Evolutionary conservation across 2,329 filamentous ascomycete species (phyloP).

Genomic region (Onygenales sp.): DNA sequence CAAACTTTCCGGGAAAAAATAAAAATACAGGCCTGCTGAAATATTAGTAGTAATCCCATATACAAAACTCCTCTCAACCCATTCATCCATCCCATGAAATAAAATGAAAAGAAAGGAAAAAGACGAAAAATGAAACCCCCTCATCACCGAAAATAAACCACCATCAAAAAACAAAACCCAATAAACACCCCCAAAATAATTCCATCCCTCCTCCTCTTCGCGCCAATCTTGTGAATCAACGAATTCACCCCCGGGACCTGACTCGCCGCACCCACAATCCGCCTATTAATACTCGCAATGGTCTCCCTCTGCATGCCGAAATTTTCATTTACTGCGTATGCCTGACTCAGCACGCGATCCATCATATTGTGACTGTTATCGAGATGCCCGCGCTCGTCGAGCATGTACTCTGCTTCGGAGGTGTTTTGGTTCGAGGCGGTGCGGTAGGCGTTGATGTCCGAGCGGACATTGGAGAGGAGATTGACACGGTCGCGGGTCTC

Average conservation of each 20-base stretch:
- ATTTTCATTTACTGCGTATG: conserved; percentile 90
- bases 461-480: conserved; percentile 79
- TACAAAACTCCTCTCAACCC: background rate
- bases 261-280: conserved; percentile 81
- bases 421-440: conserved; percentile 54
- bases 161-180: conserved; percentile 78
- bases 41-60: background rate
- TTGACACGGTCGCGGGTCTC: conserved; percentile 81
- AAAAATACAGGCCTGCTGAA: background rate
- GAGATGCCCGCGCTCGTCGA: conserved; percentile 74
- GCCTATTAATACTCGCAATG: conserved; percentile 75
- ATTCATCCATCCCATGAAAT: background rate
- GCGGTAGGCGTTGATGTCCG: conserved; percentile 85
- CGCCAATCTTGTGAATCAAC: conserved; percentile 83
- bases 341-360: conserved; percentile 85
- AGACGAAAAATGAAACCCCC: background rate
- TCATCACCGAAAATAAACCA: conserved; percentile 65
- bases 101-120: background rate
- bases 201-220: conserved; percentile 88
- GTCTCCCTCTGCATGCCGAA: conserved; percentile 83
- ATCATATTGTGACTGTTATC: conserved; percentile 85
- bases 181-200: conserved; percentile 89
- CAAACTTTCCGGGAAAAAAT: conserved; percentile 1
- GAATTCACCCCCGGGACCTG: conserved; percentile 90
- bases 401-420: conserved; percentile 93